A percentile compares a stretch with the other conserved stretches of the same genome.
Evolutionary conservation across 2,329 filamentous ascomycete species (phyloP).

Genomic region (Cyclaneusma minus): DNA sequence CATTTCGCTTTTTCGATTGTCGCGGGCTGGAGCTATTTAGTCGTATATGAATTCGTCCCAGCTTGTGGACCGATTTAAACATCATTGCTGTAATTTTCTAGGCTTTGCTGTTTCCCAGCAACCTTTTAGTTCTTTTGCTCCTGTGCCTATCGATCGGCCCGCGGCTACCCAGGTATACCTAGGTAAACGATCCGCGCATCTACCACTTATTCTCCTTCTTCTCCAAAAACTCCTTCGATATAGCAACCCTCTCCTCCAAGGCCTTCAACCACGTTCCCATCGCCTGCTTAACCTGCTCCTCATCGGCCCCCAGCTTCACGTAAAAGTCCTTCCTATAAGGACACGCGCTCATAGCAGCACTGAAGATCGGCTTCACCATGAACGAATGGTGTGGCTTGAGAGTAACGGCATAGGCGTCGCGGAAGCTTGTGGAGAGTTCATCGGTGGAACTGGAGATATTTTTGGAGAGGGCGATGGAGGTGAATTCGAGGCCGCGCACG

Average conservation of each 20-base stretch:
- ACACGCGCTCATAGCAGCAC: constrained; percentile 79
- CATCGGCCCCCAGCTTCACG: constrained; percentile 60
- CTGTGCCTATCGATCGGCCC: no score
- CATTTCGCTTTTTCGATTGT: no score
- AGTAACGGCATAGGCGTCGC: constrained; percentile 65
- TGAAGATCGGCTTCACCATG: constrained; percentile 83
- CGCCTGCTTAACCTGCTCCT: constrained; percentile 44
- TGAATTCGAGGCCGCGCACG: constrained; percentile 84
- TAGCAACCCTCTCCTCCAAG: constrained; percentile 63
- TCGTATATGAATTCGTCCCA: no score
- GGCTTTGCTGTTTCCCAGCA: no score
- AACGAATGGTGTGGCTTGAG: constrained; percentile 88
- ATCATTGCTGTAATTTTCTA: no score
- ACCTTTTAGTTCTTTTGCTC: no score
- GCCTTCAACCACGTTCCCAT: constrained; percentile 59
- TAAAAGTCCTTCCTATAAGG: constrained; percentile 95
- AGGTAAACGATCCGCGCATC: no score
- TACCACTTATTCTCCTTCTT: constrained; percentile 30
- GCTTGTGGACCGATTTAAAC: no score
- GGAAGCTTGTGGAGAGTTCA: constrained; percentile 80
- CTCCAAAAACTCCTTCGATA: constrained; percentile 50
- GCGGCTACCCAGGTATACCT: no score
- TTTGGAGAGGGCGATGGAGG: constrained; percentile 63
- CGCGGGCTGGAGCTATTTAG: no score
- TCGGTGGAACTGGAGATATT: constrained; percentile 54